phyloP scores from a whole-genome alignment of 78 protist genomes.

The Pigoraptor vietnamica region DNA sequence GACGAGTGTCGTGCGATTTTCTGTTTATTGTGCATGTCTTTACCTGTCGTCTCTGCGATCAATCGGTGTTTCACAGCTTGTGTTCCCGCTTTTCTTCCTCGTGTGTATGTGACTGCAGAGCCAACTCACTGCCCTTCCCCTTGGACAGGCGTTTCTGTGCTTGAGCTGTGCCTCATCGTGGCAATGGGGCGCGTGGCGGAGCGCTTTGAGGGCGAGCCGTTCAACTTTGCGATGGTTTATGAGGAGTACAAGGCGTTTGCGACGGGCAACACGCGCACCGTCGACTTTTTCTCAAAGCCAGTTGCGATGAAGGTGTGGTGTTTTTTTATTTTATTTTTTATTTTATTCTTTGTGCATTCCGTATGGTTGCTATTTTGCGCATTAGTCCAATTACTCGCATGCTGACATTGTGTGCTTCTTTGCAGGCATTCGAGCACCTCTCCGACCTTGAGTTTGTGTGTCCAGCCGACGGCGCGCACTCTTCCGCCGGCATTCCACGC shows the following conservation, averaged over 20 bases:
- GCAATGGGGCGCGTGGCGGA: not conserved
- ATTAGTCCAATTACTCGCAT: not conserved
- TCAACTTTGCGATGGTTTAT: not conserved
- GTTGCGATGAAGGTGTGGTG: not conserved
- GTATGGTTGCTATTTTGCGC: not conserved
- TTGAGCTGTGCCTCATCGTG: not conserved
- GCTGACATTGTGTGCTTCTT: not conserved
- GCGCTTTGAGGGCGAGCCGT: not conserved
- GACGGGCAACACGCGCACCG: not conserved
- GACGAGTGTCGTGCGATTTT: not conserved
- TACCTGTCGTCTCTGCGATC: not conserved
- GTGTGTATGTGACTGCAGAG: no score
- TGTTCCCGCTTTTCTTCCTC: no score
- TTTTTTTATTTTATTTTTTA: no score
- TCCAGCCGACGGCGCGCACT: not conserved
- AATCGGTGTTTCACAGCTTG: no score
- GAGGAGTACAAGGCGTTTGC: not conserved
- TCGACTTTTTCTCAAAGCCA: not conserved
- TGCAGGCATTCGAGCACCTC: not conserved
- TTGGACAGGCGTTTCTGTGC: not conserved
- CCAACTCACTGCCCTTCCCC: not conserved
- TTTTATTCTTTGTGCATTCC: not conserved
- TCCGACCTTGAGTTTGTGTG: not conserved
- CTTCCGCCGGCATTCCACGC: not conserved
- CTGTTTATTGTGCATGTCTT: not conserved